Percentiles rank a stretch among this genome's conserved stretches.
Conservation (phyloP, 2,329 filamentous ascomycete species). For the Xylariaceae sp. region DNA sequence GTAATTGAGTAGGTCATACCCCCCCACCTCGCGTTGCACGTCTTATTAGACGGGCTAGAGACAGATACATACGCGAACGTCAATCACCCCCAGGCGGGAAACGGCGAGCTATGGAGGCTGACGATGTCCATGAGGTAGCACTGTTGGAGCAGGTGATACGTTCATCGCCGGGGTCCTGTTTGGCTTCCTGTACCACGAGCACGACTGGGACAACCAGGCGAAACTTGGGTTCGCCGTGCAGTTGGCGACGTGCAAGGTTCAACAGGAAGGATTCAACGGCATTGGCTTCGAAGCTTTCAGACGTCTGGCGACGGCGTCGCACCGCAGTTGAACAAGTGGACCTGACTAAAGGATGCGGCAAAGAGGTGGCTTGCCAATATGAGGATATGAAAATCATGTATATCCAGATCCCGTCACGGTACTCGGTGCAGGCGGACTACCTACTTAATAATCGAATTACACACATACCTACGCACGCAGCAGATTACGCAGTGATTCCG, state of each 20-base stretch:
- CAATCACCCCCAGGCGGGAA: neutral
- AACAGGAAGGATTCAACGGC: conserved; percentile 60
- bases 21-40: conserved; percentile 7
- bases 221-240: conserved; percentile 60
- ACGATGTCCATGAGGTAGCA: conserved; percentile 41
- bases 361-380: neutral
- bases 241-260: conserved; percentile 64
- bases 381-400: neutral
- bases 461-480: too few relatives aligned
- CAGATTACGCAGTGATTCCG: neutral
- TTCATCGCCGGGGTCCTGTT: conserved; percentile 71
- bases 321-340: neutral
- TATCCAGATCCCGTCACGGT: too few relatives aligned
- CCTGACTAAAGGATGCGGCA: neutral
- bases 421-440: too few relatives aligned
- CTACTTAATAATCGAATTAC: too few relatives aligned
- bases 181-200: conserved; percentile 47
- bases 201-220: conserved; percentile 45
- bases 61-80: too few relatives aligned
- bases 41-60: neutral
- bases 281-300: conserved; percentile 38
- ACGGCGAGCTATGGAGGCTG: conserved; percentile 9
- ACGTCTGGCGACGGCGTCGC: conserved; percentile 24
- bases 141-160: conserved; percentile 71
- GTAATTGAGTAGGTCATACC: conserved; percentile 56